phyloP scores from a whole-genome alignment of 2,329 filamentous ascomycete species.

The Calonectria pauciramosa region DNA sequence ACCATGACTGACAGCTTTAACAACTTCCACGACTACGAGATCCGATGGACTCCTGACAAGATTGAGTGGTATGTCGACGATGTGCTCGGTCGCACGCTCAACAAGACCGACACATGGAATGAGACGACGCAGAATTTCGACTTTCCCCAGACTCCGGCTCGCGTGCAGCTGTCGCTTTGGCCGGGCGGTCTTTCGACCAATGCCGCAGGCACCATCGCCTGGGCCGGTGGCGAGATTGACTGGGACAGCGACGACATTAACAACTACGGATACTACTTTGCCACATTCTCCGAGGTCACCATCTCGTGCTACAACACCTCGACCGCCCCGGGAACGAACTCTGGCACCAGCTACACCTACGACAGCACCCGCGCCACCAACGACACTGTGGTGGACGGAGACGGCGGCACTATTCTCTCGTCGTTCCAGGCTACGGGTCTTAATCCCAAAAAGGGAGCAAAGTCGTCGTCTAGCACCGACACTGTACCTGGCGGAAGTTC shows the following conservation, averaged over 20 bases:
- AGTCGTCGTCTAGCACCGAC: slow-evolving; percentile 34
- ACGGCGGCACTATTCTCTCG: slow-evolving; percentile 81
- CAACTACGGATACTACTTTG: slow-evolving; percentile 89
- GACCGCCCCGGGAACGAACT: slow-evolving; percentile 74
- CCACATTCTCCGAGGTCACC: slow-evolving; percentile 80
- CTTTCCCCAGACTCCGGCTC: slow-evolving; percentile 91
- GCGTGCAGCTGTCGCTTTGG: slow-evolving; percentile 97
- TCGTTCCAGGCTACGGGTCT: slow-evolving; percentile 85
- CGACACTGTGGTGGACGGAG: slow-evolving; percentile 80
- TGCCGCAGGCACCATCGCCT: slow-evolving; percentile 85
- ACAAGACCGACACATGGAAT: slow-evolving; percentile 89
- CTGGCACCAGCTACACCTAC: slow-evolving; percentile 82
- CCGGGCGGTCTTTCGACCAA: slow-evolving; percentile 87
- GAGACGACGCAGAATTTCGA: slow-evolving; percentile 82
- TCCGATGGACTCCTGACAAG: slow-evolving; percentile 90
- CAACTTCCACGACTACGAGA: slow-evolving; percentile 90
- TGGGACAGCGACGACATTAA: slow-evolving; percentile 86
- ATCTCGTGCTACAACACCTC: slow-evolving; percentile 85
- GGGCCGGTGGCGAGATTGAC: slow-evolving; percentile 92
- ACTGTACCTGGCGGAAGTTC: slow-evolving; percentile 37
- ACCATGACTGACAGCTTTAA: slow-evolving; percentile 78
- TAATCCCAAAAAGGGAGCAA: slow-evolving; percentile 71
- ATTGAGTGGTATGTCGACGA: slow-evolving; percentile 93
- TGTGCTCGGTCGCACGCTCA: slow-evolving; percentile 79
- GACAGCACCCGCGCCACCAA: slow-evolving; percentile 76